Base-by-base conservation (phyloP, 2,329 filamentous ascomycete species). In the Diaporthe ilicicola region DNA sequence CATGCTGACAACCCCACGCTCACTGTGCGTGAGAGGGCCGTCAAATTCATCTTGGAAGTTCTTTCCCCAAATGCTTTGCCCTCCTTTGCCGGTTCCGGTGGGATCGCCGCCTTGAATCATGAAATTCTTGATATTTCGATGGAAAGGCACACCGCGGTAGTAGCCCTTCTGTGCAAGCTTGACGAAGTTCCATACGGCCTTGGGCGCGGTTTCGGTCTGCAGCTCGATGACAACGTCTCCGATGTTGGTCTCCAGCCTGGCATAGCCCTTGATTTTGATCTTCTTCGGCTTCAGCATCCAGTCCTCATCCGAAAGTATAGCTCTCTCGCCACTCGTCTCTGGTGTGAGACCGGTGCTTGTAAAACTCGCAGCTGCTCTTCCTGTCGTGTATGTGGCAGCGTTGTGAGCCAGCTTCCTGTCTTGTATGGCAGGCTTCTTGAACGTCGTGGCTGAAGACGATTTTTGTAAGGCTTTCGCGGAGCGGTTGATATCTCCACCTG, bases 61-160 rank as follows among this genome's bases (percentile, higher is more conserved):
- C 82, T 97, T 97, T 71, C 93, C 93, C 96, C 96, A 99, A 72
- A 97, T 91, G 77, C 93, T 97, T 61, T 90, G 85, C 0, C 96
- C 96, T n/a, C 96, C 96, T 72, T 94, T 89, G 1, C 96, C 96
- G 0, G 94, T 97, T 1, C 95, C 95, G 0, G 94, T 94, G 0
- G 96, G 96, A 79, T 99, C 96, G 46, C 96, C 96, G 53, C 95
- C 95, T 80, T 99, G 96, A 48, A 99, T 93, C 96, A 99, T 99
- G 80, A 99, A 99, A 76, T 93, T 94, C 70, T 91, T 91, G 76
- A 99, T 98, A 79, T 97, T 98, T 73, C 96, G 91, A 81, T 99
- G 96, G 79, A 99, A 99, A 15, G 88, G 81, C 2, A 97, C 91
- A 74, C 89, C 89, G 65, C 90, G 90, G 84, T 98, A 99, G 82